Base-by-base conservation (phyloP, 371 early-diverging fungal genomes). In the Mucor racemosus region DNA sequence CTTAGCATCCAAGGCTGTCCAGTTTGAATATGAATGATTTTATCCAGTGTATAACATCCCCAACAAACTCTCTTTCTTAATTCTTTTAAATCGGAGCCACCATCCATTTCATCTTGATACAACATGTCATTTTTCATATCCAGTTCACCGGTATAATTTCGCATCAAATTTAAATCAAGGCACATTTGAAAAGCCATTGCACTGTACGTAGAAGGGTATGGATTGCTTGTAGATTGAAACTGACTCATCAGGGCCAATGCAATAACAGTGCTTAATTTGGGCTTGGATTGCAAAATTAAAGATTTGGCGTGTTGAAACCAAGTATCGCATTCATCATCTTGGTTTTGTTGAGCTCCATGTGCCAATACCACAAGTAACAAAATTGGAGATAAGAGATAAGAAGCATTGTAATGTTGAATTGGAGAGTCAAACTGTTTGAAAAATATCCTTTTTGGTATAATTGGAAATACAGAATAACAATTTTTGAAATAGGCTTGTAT, bases 151-250 rank as follows among this genome's bases (percentile, higher is more conserved):
- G 55, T 65, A 33, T 74, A 74, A 15, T 64, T 42, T 33, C 60
- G 62, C 59, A 68, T 61, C 17, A 77, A 36, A 10, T 72, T 63
- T 8, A 80, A 33, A 36, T 76, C 77, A 54, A 69, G 41, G 33
- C 71, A 69, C 69, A 80, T 74, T 42, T 74, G 76, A 48, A 72
- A 66, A 4, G 80, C 77, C 70, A 77, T 68, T 1, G 66, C 69
- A 14, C 68, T 57, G 39, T 77, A 80, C 14, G 67, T 65, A n/a
- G 58, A 50, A 55, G 38, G 59, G 14, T 44, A 44, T 13, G 15
- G 41, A 40, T 70, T 61, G 31, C 48, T 57, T n/a, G 19, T 19
- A 21, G 63, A 60, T 55, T 76, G 72, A 57, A 63, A 77, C 4
- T 74, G 41, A 14, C 69, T 55, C 66, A 77, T 64, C 21, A 77